Conservation (phyloP, 2,329 filamentous ascomycete species). For the Chaetomiaceae sp. region DNA sequence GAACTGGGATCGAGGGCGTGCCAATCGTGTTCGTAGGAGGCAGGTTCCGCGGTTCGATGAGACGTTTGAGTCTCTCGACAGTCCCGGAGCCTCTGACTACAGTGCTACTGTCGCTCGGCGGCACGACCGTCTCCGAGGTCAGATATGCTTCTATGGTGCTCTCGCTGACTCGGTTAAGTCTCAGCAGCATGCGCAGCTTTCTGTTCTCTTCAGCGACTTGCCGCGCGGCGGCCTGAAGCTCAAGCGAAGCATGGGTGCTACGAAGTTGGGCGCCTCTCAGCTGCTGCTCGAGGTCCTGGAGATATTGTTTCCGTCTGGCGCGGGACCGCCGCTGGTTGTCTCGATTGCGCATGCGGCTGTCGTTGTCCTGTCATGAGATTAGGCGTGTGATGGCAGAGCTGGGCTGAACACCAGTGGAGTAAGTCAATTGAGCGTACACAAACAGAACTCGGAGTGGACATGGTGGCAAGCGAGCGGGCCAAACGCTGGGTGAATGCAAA, state of each 20-base stretch:
- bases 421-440: too few relatives aligned
- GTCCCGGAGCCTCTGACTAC: neutral
- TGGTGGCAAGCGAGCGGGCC: too few relatives aligned
- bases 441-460: too few relatives aligned
- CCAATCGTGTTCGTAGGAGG: neutral
- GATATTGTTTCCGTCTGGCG: constrained; percentile 32
- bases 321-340: constrained; percentile 75
- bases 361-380: neutral
- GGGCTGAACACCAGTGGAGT: too few relatives aligned
- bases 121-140: constrained; percentile 1
- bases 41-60: neutral
- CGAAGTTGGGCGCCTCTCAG: constrained; percentile 56
- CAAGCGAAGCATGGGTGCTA: constrained; percentile 62
- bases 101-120: neutral
- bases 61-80: neutral
- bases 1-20: neutral
- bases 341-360: constrained; percentile 51
- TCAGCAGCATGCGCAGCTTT: constrained; percentile 28
- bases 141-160: constrained; percentile 12
- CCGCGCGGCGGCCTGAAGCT: constrained; percentile 64
- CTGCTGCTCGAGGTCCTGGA: constrained; percentile 59
- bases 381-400: neutral
- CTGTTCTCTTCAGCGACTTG: constrained; percentile 32
- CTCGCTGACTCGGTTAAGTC: constrained; percentile 9
- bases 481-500: too few relatives aligned